Evolutionary conservation across 768 basidiomycete genomes (phyloP), one percentile per base, ranked within the genome.

Genomic region (Inosperma sp.): DNA sequence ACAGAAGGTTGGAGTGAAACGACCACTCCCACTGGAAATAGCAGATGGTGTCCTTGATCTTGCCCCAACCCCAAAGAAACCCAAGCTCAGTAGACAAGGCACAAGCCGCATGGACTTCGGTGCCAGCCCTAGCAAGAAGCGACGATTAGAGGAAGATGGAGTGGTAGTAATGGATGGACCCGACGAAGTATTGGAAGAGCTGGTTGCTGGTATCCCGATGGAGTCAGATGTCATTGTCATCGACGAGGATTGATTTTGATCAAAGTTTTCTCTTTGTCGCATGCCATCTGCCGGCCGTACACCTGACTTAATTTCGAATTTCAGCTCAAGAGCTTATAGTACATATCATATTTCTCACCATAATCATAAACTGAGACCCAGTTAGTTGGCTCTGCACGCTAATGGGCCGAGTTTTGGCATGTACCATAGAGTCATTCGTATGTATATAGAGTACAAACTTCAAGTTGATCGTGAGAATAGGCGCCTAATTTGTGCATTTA

Each of bases 91-190:
- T 48, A 10, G 43, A 17, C 7, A 22, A 36, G 41, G 17, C 40
- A 42, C 35, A 63, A 66, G 51, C 50, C 59, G 40, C 60, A 64
- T 9, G 55, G 63, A 1, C 55, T 64, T 23, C n/a, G n/a, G n/a
- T n/a, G n/a, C n/a, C n/a, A 83, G 81, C 58, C 84, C 84, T 13
- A 84, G 77, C 59, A 86, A 88, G 69, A 80, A 76, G 59, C 67
- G 79, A 50, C 66, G 71, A 55, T 62, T 90, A 49, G 88, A 91
- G 40, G 82, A 85, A 59, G 88, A 91, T 49, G 89, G 88, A 7
- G 59, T 91, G 37, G 63, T 92, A 27, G 55, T 88, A 58, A 65
- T 92, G 63, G 86, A 87, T 26, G 69, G 72, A 9, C 73, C 70
- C 27, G 71, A 79, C 50, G 82, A 84, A 25, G 36, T 46, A 7